These are phyloP conservation scores for Fonsecaea nubica DNA, from an alignment of 2,329 filamentous ascomycete species.

Conservation along the genomic window DNA sequence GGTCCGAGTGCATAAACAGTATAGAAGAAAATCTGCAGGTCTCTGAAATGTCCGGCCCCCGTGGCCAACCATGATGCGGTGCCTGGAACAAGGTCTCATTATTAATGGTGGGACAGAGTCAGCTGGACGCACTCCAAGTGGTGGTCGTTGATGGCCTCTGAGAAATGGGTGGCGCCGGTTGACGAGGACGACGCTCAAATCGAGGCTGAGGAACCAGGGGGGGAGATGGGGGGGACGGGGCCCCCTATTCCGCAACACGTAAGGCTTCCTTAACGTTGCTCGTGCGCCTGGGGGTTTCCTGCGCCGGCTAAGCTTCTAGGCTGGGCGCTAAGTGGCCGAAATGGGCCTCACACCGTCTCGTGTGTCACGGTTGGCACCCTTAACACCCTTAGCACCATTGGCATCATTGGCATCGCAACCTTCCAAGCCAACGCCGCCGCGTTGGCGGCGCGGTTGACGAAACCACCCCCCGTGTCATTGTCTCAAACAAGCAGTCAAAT, in stretches of 20 bases:
- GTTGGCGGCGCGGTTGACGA: conserved; percentile 18
- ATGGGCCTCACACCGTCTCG: background rate
- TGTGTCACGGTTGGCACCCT: conserved; percentile 13
- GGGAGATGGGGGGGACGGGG: background rate
- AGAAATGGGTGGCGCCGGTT: background rate
- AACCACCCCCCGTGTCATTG: conserved; percentile 13
- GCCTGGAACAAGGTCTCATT: conserved; percentile 19
- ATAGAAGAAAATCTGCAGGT: background rate
- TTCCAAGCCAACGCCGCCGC: conserved; percentile 5
- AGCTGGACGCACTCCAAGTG: background rate
- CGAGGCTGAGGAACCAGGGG: conserved; percentile 1
- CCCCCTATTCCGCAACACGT: conserved; percentile 13
- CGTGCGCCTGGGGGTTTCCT: conserved; percentile 5
- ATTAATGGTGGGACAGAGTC: conserved; percentile 8
- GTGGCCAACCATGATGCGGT: conserved; percentile 19
- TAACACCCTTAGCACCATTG: background rate
- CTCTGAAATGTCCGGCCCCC: conserved; percentile 3
- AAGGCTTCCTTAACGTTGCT: conserved; percentile 13
- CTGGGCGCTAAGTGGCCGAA: conserved; percentile 20
- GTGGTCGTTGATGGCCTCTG: background rate
- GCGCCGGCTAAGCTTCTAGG: background rate
- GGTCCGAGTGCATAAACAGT: background rate
- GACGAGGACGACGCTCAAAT: conserved; percentile 5
- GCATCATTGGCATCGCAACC: conserved; percentile 9
- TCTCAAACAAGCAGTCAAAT: conserved; percentile 12